Evolutionary conservation across 2,329 filamentous ascomycete species (phyloP).

Genomic region (Phaeosphaeriaceae sp.): DNA sequence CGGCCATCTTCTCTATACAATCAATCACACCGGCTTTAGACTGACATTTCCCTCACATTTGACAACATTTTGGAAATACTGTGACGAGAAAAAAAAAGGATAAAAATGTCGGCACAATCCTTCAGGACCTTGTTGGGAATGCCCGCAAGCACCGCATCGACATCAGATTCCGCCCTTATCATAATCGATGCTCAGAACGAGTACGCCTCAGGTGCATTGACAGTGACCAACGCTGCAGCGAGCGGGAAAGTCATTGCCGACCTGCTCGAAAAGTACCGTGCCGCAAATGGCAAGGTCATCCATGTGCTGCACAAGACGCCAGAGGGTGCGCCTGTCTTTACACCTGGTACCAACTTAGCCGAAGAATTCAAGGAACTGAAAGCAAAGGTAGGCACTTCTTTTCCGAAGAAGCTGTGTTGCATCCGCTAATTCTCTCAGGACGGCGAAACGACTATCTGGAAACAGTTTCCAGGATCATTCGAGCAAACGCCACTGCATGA

Average conservation of each 20-base stretch:
- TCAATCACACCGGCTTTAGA: background rate
- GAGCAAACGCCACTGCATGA: constrained; percentile 67
- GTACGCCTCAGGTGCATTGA: constrained; percentile 67
- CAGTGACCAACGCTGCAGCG: constrained; percentile 61
- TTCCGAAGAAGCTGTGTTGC: background rate
- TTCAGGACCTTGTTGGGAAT: constrained; percentile 65
- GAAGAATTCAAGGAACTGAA: constrained; percentile 68
- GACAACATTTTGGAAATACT: background rate
- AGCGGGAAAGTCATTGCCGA: constrained; percentile 65
- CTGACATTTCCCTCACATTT: background rate
- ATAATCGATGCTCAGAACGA: constrained; percentile 78
- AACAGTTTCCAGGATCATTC: constrained; percentile 67
- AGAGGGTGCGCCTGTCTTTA: constrained; percentile 71
- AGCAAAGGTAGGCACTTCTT: constrained; percentile 44
- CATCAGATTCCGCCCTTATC: constrained; percentile 66
- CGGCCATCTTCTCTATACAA: background rate
- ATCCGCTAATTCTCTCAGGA: too few relatives aligned
- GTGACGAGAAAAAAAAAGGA: too few relatives aligned
- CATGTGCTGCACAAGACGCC: constrained; percentile 69
- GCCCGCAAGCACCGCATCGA: constrained; percentile 63
- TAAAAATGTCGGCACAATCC: constrained; percentile 18
- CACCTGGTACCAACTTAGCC: constrained; percentile 66
- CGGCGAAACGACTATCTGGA: constrained; percentile 64
- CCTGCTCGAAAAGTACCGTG: constrained; percentile 69
- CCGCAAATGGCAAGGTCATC: constrained; percentile 62